Base-by-base conservation (phyloP, 371 early-diverging fungal species). In the Blakeslea trispora region DNA sequence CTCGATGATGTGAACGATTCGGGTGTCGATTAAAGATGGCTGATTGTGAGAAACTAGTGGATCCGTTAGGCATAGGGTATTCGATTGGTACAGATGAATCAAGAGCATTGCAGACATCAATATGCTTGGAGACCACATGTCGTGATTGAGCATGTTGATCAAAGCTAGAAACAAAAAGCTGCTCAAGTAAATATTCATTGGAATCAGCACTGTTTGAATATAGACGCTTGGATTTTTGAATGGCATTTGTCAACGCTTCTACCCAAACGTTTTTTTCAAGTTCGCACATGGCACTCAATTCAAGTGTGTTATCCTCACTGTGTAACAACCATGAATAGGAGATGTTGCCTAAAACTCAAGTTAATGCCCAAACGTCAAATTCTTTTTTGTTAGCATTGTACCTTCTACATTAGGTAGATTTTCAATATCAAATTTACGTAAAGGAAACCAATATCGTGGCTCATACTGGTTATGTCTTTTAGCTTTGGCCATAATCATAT, bases 381-480 rank as follows among this genome's bases (percentile, higher is more conserved):
- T n/a, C n/a, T n/a, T n/a, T n/a, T n/a, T n/a, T n/a, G n/a, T n/a
- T n/a, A n/a, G n/a, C n/a, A 50, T 37, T 24, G 55, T 57, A 69
- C 72, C 59, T 40, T 64, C 68, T 44, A 63, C 60, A 48, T 68
- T 71, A 10, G 63, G 55, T 19, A 69, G 23, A 46, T 73, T 60
- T 14, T 65, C 64, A 13, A 79, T 49, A 1, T 74, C 76, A 64
- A 81, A 81, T 14, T 72, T 67, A 0, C 83, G 70, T 15, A 84
- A 55, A 6, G 84, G 83, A 35, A 84, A 71, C 81, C 83, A 84
- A 39, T 80, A 72, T 15, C 73, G 72, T 0, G 81, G 77, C 44
- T 82, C 80, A 51, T 80, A 84, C 14, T 58, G 56, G 10, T 71
- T 74, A 11, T 66, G 42, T 21, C 72, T 81, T 56, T 77, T 84